Percentiles rank a stretch among this genome's conserved stretches.
phyloP scores from a whole-genome alignment of 345 rosid species.

The Brassica cretica region DNA sequence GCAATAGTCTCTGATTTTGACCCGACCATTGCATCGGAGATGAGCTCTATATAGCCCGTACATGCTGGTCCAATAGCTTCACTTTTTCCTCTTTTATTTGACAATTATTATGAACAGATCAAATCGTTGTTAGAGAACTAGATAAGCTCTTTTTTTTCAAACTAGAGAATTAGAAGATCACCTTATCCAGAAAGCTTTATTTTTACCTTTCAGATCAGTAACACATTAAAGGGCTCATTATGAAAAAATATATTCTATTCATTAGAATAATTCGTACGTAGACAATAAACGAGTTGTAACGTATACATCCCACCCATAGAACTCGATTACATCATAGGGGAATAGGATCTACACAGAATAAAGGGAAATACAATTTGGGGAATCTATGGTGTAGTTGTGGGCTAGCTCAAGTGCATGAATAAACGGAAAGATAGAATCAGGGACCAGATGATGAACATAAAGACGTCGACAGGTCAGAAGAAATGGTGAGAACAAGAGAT shows the following conservation, averaged over 20 bases:
- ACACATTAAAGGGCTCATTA: neutral
- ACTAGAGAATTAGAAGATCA: neutral
- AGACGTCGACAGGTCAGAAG: constrained; percentile 38
- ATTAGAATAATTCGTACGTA: neutral
- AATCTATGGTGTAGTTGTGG: neutral
- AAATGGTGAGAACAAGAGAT: constrained; percentile 40
- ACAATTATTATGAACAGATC: neutral
- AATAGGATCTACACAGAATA: constrained; percentile 14
- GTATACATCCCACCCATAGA: constrained; percentile 12
- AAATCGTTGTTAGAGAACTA: neutral
- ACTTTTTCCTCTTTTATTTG: neutral
- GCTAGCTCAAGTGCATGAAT: constrained; percentile 23
- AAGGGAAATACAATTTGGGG: constrained; percentile 24
- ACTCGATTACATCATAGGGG: constrained; percentile 14
- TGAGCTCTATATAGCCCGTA: constrained; percentile 4
- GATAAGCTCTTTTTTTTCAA: neutral
- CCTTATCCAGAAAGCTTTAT: neutral
- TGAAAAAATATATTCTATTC: neutral
- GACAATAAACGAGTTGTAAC: constrained; percentile 10
- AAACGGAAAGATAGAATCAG: constrained; percentile 32
- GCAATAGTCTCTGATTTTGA: constrained; percentile 38
- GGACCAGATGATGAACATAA: constrained; percentile 46
- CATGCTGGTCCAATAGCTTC: constrained; percentile 9
- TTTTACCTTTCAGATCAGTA: neutral
- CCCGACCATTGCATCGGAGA: constrained; percentile 35